Evolutionary conservation across 2,329 filamentous ascomycete genomes (phyloP).

Genomic region (Penicillium vulpinum): DNA sequence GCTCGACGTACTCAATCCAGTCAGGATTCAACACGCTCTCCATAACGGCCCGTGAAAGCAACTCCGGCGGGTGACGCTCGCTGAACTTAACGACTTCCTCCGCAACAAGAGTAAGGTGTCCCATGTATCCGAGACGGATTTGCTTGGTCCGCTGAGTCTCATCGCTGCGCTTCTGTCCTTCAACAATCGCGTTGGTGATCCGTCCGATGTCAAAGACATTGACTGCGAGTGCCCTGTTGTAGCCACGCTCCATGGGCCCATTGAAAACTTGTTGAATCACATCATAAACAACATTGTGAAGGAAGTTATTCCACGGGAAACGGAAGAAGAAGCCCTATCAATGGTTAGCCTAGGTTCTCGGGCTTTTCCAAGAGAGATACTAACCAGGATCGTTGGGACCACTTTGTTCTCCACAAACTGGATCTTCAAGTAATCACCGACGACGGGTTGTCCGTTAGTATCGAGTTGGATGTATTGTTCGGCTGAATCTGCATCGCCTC

Average conservation of each 20-base stretch:
- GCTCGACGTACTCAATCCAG: constrained; percentile 94
- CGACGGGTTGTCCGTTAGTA: constrained; percentile 70
- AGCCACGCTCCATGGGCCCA: constrained; percentile 93
- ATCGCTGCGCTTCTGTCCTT: constrained; percentile 84
- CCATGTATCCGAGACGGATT: constrained; percentile 97
- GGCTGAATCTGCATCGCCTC: constrained; percentile 23
- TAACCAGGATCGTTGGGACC: constrained; percentile 90
- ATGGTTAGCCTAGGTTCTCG: constrained; percentile 6
- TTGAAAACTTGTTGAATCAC: constrained; percentile 99
- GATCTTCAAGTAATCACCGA: constrained; percentile 92
- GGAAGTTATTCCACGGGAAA: constrained; percentile 99
- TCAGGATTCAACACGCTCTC: constrained; percentile 85
- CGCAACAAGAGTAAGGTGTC: constrained; percentile 91
- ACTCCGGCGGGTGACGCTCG: constrained; percentile 85
- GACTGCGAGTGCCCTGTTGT: constrained; percentile 83
- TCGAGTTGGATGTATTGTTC: constrained; percentile 57
- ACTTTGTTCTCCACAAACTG: constrained; percentile 94
- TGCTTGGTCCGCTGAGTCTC: constrained; percentile 78
- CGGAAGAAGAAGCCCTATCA: constrained; percentile 90
- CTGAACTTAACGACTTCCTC: constrained; percentile 99
- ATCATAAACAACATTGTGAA: constrained; percentile 98
- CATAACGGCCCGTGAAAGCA: constrained; percentile 78
- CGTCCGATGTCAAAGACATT: constrained; percentile 90
- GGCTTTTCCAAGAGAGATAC: constrained; percentile 32
- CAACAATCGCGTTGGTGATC: constrained; percentile 87